Conservation (phyloP, 768 basidiomycete species). For the Macrolepiota albuminosa region DNA sequence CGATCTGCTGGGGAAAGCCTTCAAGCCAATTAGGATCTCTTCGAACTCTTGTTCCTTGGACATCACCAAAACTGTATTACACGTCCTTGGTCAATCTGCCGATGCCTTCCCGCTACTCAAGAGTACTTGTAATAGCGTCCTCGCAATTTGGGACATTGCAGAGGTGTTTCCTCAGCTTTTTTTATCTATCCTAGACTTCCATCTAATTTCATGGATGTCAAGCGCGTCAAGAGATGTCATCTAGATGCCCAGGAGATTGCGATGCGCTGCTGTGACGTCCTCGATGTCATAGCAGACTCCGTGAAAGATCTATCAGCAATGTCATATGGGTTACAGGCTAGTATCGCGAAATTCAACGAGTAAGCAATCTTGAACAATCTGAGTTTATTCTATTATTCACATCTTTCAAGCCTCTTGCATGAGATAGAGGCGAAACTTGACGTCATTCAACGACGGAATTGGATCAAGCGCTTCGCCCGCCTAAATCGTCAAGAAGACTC, state of each 20-base stretch:
- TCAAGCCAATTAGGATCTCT: not conserved
- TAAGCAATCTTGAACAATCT: not conserved
- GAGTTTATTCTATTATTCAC: not conserved
- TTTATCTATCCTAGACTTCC: not conserved
- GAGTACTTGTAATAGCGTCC: not conserved
- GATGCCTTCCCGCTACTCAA: not conserved
- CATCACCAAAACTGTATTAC: not conserved
- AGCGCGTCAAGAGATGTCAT: not conserved
- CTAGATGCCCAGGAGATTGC: not conserved
- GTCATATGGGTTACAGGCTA: not conserved
- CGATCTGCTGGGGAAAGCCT: not conserved
- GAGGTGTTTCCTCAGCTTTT: not conserved
- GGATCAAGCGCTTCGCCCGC: not conserved
- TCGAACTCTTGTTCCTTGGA: not conserved
- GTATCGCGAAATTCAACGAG: not conserved
- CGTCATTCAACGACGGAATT: not conserved
- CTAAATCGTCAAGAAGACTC: not conserved
- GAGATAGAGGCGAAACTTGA: not conserved
- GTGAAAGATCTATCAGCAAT: not conserved
- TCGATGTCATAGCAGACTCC: not conserved
- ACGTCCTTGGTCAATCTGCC: not conserved
- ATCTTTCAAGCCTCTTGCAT: not conserved
- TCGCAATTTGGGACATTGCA: not conserved
- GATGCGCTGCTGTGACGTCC: not conserved
- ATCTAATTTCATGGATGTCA: not conserved